phyloP scores from a whole-genome alignment of 352 stramenopile genomes.

The Globisporangium canariense region DNA sequence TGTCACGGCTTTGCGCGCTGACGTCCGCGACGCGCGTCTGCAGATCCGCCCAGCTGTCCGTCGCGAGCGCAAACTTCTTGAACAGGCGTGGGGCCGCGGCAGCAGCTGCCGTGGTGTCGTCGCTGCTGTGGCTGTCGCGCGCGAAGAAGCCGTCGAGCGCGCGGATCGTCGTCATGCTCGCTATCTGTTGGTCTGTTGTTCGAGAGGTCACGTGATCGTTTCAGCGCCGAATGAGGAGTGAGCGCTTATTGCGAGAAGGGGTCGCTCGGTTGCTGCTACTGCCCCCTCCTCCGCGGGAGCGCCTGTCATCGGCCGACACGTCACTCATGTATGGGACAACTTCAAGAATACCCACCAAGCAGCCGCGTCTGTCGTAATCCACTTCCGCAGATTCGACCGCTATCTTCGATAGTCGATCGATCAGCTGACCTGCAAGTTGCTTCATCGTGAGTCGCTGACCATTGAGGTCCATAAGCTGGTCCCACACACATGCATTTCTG shows the following conservation, averaged over 20 bases:
- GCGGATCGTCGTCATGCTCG: slow-evolving; percentile 11
- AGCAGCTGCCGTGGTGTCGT: not conserved
- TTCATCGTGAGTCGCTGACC: too few relatives aligned
- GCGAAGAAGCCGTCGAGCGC: slow-evolving; percentile 34
- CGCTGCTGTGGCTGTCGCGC: slow-evolving; percentile 1
- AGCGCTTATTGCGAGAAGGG: not conserved
- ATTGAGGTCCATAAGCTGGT: too few relatives aligned
- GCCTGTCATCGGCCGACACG: too few relatives aligned
- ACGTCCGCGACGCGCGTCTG: slow-evolving; percentile 18
- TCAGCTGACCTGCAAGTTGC: too few relatives aligned
- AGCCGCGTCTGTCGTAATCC: not conserved
- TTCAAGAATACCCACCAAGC: not conserved
- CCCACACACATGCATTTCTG: too few relatives aligned
- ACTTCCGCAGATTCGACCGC: not conserved
- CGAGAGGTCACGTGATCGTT: not conserved
- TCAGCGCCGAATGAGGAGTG: slow-evolving; percentile 2
- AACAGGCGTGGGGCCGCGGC: slow-evolving; percentile 22
- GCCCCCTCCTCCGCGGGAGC: too few relatives aligned
- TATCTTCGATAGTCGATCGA: too few relatives aligned
- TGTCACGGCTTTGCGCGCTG: slow-evolving; percentile 12
- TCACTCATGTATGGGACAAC: not conserved
- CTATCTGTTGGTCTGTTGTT: not conserved
- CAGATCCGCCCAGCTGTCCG: slow-evolving; percentile 24
- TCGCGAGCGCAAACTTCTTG: slow-evolving; percentile 30
- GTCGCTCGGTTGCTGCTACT: not conserved